Percentiles rank a stretch among this genome's conserved stretches.
phyloP scores from a whole-genome alignment of 768 basidiomycete species.

The Phanerodontia chrysosporium region DNA sequence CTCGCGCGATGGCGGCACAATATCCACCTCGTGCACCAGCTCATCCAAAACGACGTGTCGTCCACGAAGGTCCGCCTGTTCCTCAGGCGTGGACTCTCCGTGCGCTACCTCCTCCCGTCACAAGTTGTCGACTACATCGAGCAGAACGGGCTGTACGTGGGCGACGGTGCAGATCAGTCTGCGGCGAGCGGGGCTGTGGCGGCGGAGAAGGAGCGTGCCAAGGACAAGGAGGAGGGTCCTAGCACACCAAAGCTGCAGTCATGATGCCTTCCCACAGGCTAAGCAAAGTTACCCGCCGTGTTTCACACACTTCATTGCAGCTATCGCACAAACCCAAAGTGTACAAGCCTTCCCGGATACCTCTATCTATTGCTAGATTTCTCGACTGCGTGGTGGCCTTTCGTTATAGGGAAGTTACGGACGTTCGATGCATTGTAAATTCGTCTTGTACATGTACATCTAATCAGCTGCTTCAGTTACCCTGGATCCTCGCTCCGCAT shows the following conservation, averaged over 20 bases:
- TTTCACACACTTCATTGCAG: background rate
- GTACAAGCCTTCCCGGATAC: background rate
- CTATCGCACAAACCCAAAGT: background rate
- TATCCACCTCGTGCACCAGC: constrained; percentile 87
- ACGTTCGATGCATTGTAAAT: background rate
- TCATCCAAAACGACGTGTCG: constrained; percentile 96
- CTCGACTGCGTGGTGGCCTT: background rate
- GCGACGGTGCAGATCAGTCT: constrained; percentile 41
- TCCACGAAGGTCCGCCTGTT: constrained; percentile 89
- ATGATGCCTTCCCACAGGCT: background rate
- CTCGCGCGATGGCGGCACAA: constrained; percentile 77
- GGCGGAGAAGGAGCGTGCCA: constrained; percentile 33
- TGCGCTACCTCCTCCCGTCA: constrained; percentile 87
- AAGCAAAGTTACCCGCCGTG: background rate
- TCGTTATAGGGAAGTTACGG: background rate
- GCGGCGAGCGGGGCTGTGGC: constrained; percentile 24
- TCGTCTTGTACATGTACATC: background rate
- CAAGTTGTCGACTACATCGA: constrained; percentile 95
- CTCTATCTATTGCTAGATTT: background rate
- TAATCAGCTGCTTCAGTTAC: background rate
- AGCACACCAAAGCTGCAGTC: constrained; percentile 4
- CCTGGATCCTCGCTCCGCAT: background rate
- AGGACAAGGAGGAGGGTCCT: constrained; percentile 19
- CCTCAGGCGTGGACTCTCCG: constrained; percentile 73
- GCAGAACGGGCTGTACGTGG: constrained; percentile 70